phyloP scores from a whole-genome alignment of 169 alveolate genomes.

The Eimeria necatrix region DNA sequence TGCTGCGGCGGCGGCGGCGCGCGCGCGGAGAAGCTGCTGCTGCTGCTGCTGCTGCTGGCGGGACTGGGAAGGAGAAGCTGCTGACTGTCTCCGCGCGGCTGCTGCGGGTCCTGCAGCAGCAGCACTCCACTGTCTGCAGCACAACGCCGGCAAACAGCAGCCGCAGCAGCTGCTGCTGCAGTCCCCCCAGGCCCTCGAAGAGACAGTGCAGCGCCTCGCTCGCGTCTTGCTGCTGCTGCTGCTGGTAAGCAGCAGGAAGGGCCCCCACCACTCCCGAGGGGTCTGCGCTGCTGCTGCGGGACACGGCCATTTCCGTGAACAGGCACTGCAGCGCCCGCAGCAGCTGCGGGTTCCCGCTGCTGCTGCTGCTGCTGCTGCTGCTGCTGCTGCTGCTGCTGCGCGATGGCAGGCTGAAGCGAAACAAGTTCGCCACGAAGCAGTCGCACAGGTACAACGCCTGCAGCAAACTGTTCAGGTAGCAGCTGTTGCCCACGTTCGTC shows the following conservation, averaged over 20 bases:
- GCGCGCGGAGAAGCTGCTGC: slow-evolving; percentile 67
- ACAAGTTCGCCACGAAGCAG: slow-evolving; percentile 85
- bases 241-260: slow-evolving; percentile 84
- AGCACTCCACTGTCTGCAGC: slow-evolving; percentile 87
- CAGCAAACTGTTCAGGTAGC: slow-evolving; percentile 98
- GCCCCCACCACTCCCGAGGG: slow-evolving; percentile 28
- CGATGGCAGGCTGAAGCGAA: neutral
- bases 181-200: slow-evolving; percentile 86
- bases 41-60: slow-evolving; percentile 18
- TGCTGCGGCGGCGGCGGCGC: neutral
- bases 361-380: slow-evolving; percentile 40
- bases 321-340: slow-evolving; percentile 56
- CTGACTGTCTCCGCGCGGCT: slow-evolving; percentile 86
- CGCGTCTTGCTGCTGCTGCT: slow-evolving; percentile 89
- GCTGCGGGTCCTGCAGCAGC: slow-evolving; percentile 83
- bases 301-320: slow-evolving; percentile 9
- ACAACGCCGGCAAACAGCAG: slow-evolving; percentile 89
- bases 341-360: slow-evolving; percentile 17
- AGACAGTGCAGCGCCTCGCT: slow-evolving; percentile 86
- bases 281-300: neutral
- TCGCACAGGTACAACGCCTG: slow-evolving; percentile 97
- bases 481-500: slow-evolving; percentile 97
- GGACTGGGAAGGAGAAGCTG: slow-evolving; percentile 86
- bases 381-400: slow-evolving; percentile 2
- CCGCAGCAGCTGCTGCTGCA: slow-evolving; percentile 84